These are phyloP conservation scores for Xylaria multiplex DNA, from an alignment of 2,329 filamentous ascomycete species.

Conservation along the genomic window DNA sequence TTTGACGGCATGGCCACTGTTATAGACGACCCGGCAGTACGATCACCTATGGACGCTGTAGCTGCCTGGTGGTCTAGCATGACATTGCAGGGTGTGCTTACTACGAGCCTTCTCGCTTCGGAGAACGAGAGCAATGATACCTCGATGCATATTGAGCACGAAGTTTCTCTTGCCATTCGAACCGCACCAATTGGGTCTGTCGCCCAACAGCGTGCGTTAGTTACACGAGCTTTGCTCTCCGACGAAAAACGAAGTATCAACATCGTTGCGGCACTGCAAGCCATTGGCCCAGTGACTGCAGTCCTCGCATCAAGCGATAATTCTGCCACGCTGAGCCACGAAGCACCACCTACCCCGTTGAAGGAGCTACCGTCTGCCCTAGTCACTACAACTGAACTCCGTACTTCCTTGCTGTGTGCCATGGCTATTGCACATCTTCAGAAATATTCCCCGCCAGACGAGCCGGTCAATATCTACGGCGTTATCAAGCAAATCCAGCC, in stretches of 20 bases:
- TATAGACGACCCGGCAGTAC: conserved; percentile 84
- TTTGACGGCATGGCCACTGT: conserved; percentile 83
- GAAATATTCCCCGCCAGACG: conserved; percentile 53
- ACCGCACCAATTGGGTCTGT: conserved; percentile 82
- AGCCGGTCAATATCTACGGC: conserved; percentile 60
- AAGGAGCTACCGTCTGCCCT: conserved; percentile 59
- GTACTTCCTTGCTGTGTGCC: conserved; percentile 67
- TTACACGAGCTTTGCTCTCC: conserved; percentile 67
- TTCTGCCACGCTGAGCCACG: conserved; percentile 21
- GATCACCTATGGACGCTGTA: conserved; percentile 87
- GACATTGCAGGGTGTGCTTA: conserved; percentile 74
- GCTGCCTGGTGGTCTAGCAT: conserved; percentile 90
- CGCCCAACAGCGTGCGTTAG: conserved; percentile 69
- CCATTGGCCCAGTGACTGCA: conserved; percentile 57
- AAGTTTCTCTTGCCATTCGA: conserved; percentile 75
- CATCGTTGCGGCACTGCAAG: conserved; percentile 66
- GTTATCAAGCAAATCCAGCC: conserved; percentile 58
- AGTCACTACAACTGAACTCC: conserved; percentile 61
- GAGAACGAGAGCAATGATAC: conserved; percentile 58
- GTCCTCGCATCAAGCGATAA: conserved; percentile 47
- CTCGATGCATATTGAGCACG: conserved; percentile 51
- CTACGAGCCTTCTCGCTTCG: conserved; percentile 67
- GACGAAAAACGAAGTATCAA: conserved; percentile 64
- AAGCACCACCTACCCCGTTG: conserved; percentile 51
- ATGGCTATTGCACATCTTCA: conserved; percentile 69